A percentile compares a stretch with the other conserved stretches of the same genome.
Conservation (phyloP, 805 yeast species). For the Komagataella kurtzmanii region DNA sequence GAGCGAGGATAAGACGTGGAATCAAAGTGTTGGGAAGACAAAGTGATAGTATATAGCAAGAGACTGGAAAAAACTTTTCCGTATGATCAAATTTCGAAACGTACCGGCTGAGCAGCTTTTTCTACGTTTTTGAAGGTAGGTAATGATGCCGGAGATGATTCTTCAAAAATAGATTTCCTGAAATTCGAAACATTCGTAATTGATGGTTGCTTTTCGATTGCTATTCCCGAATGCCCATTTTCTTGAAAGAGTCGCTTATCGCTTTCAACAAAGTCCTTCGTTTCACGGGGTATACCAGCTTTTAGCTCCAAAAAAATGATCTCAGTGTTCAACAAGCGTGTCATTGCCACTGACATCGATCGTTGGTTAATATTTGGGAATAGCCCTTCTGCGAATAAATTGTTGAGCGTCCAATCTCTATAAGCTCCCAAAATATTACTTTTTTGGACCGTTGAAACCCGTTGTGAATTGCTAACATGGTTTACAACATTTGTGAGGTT, state of each 20-base stretch:
- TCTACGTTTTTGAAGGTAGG: slow-evolving; percentile 58
- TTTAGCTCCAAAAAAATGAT: not conserved
- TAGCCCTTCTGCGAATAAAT: slow-evolving; percentile 11
- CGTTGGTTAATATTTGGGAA: slow-evolving; percentile 8
- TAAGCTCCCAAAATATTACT: slow-evolving; percentile 27
- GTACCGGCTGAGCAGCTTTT: slow-evolving; percentile 34
- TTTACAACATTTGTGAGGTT: slow-evolving; percentile 31
- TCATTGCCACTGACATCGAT: not conserved
- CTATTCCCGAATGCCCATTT: slow-evolving; percentile 23
- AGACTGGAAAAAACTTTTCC: not conserved
- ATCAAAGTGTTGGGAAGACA: slow-evolving; percentile 64
- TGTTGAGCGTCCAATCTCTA: slow-evolving; percentile 20
- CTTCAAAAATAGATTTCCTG: slow-evolving; percentile 8
- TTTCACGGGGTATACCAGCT: not conserved
- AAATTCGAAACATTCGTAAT: slow-evolving; percentile 23
- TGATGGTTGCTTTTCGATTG: slow-evolving; percentile 25
- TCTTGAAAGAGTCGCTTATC: slow-evolving; percentile 15
- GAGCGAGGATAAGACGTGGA: slow-evolving; percentile 37
- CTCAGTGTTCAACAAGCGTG: not conserved
- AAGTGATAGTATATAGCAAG: slow-evolving; percentile 36
- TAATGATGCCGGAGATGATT: slow-evolving; percentile 17
- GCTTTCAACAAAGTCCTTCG: slow-evolving; percentile 13
- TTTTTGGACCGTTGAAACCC: slow-evolving; percentile 32
- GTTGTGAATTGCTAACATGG: slow-evolving; percentile 28
- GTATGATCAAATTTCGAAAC: not conserved